Base-by-base conservation (phyloP, 2,329 filamentous ascomycete species). In the Zymoseptoria pseudotritici region DNA sequence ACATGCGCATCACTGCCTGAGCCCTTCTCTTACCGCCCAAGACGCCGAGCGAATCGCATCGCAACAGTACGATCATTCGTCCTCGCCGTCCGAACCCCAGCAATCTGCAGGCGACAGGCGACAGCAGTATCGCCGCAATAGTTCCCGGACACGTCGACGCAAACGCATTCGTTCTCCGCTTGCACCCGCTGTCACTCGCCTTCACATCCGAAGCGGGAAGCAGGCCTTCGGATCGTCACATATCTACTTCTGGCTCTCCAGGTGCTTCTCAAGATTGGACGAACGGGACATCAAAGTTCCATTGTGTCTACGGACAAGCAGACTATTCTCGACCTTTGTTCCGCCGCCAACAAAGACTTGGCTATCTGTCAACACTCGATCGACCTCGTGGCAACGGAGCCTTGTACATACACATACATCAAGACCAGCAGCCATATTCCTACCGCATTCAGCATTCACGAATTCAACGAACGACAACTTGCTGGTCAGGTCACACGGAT, bases 401-500 rank as follows among this genome's bases (percentile, higher is more conserved):
- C 24, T 58, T 55, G 53, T 58, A 55, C 52, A 55, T 55, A 58
- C 57, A 36, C n/a, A 53, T n/a, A 46, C 36, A 46, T 7, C 13
- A 46, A 17, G 13, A 46, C 36, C 17, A n/a, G 17, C 36, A 13
- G 17, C 13, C 52, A 46, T 17, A 50, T 26, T 20, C 50, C 29
- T 21, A 29, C 2, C 26, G n/a, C 57, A 9, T 36, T 31, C 13
- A 24, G 11, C 22, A 53, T 53, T 29, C 22, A 58, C 52, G 36
- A 55, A 29, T 24, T 52, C 46, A 54, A 54, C 52, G 20, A 53
- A 58, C 50, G 29, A 46, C 54, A 57, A 51, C 58, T 60, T 60
- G 58, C 58, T 57, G 58, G 58, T 50, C 58, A 57, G 57, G 58
- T 53, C 36, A 22, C 54, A 55, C 13, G 13, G 22, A 22, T 54